Percentiles rank a stretch among this genome's conserved stretches.
phyloP scores from a whole-genome alignment of 2,329 filamentous ascomycete species.

The Blastomyces emzantsi region DNA sequence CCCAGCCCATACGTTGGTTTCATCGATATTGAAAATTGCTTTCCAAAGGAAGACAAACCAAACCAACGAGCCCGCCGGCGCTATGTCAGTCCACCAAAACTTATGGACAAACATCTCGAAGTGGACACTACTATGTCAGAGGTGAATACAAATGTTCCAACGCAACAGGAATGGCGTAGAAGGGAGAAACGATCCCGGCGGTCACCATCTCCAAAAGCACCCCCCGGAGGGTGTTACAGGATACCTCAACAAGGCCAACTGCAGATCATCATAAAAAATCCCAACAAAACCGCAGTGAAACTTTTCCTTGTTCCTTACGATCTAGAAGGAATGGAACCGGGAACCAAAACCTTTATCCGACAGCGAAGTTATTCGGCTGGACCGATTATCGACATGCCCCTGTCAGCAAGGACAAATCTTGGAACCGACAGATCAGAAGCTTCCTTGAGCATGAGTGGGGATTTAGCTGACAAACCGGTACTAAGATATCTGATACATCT shows the following conservation, averaged over 20 bases:
- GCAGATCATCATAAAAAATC: constrained; percentile 96
- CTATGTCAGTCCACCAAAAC: constrained; percentile 24
- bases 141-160: constrained; percentile 15
- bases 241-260: constrained; percentile 91
- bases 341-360: constrained; percentile 90
- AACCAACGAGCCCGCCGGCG: constrained; percentile 34
- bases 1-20: constrained; percentile 94
- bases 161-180: constrained; percentile 34
- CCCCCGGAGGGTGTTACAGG: constrained; percentile 81
- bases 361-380: constrained; percentile 89
- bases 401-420: constrained; percentile 33
- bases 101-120: constrained; percentile 11
- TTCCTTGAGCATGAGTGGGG: constrained; percentile 38
- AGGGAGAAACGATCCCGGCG: constrained; percentile 53
- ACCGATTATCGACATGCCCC: constrained; percentile 65
- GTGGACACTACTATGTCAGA: constrained; percentile 13
- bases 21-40: constrained; percentile 77
- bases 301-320: constrained; percentile 92
- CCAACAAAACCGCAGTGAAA: constrained; percentile 96
- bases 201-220: constrained; percentile 53
- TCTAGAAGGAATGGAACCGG: constrained; percentile 80
- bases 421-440: constrained; percentile 49
- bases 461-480: constrained; percentile 50
- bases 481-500: constrained; percentile 86
- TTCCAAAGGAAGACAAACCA: constrained; percentile 44